These are phyloP conservation scores for Botryococcus braunii DNA, from an alignment of 163 green algal species.

Conservation along the genomic window DNA sequence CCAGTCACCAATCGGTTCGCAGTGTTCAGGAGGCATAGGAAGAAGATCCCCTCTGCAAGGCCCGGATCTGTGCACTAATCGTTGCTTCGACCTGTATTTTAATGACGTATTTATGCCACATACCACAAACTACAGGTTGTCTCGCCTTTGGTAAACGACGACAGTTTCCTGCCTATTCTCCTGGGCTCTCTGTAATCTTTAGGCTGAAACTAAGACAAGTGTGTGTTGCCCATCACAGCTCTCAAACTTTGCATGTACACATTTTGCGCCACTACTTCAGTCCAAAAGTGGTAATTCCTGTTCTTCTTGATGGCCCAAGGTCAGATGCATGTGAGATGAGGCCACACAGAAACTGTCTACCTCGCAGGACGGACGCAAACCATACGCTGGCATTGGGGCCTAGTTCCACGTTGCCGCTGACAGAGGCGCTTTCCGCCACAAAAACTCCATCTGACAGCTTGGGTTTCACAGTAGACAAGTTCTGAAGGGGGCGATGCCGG, in stretches of 20 bases:
- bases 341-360: slow-evolving; percentile 6
- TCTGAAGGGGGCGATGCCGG: slow-evolving; percentile 26
- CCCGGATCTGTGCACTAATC: not conserved
- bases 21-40: not conserved
- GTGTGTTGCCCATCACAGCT: not conserved
- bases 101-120: not conserved
- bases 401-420: slow-evolving; percentile 87
- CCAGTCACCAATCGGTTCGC: not conserved
- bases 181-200: not conserved
- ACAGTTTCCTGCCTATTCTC: not conserved
- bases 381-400: slow-evolving; percentile 78
- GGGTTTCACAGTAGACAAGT: slow-evolving; percentile 28
- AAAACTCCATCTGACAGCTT: slow-evolving; percentile 57
- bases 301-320: not conserved
- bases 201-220: not conserved
- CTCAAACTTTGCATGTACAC: not conserved
- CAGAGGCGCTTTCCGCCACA: slow-evolving; percentile 77
- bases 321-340: not conserved
- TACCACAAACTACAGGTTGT: not conserved
- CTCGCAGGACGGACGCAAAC: slow-evolving; percentile 84
- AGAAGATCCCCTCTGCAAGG: not conserved
- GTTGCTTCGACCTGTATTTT: not conserved
- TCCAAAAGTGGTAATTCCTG: slow-evolving; percentile 1
- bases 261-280: not conserved
- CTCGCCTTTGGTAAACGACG: not conserved